Base-by-base conservation (phyloP, 1,139 yeast genomes). In the Pichia sp. region DNA sequence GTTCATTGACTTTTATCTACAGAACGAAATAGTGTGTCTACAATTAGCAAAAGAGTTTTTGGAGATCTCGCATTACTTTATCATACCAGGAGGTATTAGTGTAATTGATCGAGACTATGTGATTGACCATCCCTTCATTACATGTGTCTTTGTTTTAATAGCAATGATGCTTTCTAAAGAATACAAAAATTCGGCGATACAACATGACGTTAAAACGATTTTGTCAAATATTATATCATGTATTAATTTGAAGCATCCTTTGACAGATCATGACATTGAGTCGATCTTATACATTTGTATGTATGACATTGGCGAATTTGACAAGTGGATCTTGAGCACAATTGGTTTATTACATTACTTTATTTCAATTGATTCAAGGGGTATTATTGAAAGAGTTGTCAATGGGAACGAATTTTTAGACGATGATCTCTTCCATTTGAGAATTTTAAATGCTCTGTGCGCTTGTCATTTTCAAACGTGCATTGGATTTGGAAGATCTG, bases 231-330 rank as follows among this genome's bases (percentile, higher is more conserved):
- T 75, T 23, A 64, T 75, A 11, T 33, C 41, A 4, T 43, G 36
- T 33, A 70, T 76, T 3, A 69, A 68, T 40, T 23, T 41, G n/a
- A 37, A 42, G 7, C 39, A 43, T 3, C 73, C 75, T n/a, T 54
- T 76, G 32, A 71, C 71, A 5, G 77, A 72, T 49, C 77, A 73
- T 54, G 81, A 76, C 51, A 68, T 75, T 38, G 82, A 76, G 52
- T 79, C 79, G 0, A 65, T 76, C 26, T 54, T 75, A 29, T 76
- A 75, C 52, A 65, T 76, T 45, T 67, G 77, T 23, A 59, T 72
- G 57, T 76, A 73, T 53, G 72, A 72, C 49, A 68, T 74, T 38
- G 72, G 79, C 0, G 66, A 67, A 39, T 61, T 72, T 50, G 77
- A 76, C 54, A 65, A 71, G 26, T 69, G 79, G 72, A 61, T 72